phyloP scores from a whole-genome alignment of 768 basidiomycete genomes.

The Boletus reticulatus region DNA sequence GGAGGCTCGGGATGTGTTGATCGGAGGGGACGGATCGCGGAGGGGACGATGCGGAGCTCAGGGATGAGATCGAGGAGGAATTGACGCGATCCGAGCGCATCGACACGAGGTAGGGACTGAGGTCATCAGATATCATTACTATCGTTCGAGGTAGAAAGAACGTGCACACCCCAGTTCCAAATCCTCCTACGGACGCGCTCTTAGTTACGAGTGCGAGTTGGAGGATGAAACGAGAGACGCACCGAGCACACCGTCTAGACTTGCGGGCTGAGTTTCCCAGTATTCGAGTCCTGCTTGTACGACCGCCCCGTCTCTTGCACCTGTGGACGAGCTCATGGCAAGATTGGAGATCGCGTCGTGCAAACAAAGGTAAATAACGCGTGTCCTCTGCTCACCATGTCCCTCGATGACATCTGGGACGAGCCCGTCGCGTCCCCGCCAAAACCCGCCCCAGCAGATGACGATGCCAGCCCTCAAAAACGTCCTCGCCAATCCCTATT shows the following conservation, averaged over 20 bases:
- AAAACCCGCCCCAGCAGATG: slow-evolving; percentile 18
- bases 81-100: slow-evolving; percentile 86
- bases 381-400: slow-evolving; percentile 20
- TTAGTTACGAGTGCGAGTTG: neutral
- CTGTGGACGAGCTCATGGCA: slow-evolving; percentile 6
- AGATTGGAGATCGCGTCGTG: neutral
- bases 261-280: slow-evolving; percentile 82
- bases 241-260: slow-evolving; percentile 85
- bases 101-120: slow-evolving; percentile 85
- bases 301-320: slow-evolving; percentile 45
- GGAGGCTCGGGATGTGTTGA: slow-evolving; percentile 13
- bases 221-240: slow-evolving; percentile 17
- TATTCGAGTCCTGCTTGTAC: slow-evolving; percentile 80
- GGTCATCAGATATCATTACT: neutral
- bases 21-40: slow-evolving; percentile 58
- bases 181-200: slow-evolving; percentile 37
- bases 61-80: slow-evolving; percentile 83
- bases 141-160: neutral
- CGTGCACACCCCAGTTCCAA: slow-evolving; percentile 49
- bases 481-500: slow-evolving; percentile 50
- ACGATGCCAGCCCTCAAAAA: slow-evolving; percentile 23
- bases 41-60: slow-evolving; percentile 72
- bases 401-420: slow-evolving; percentile 62
- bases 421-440: slow-evolving; percentile 38
- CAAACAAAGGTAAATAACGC: slow-evolving; percentile 32